Evolutionary conservation across 2,329 filamentous ascomycete genomes (phyloP).

Genomic region (Botrytis aclada): DNA sequence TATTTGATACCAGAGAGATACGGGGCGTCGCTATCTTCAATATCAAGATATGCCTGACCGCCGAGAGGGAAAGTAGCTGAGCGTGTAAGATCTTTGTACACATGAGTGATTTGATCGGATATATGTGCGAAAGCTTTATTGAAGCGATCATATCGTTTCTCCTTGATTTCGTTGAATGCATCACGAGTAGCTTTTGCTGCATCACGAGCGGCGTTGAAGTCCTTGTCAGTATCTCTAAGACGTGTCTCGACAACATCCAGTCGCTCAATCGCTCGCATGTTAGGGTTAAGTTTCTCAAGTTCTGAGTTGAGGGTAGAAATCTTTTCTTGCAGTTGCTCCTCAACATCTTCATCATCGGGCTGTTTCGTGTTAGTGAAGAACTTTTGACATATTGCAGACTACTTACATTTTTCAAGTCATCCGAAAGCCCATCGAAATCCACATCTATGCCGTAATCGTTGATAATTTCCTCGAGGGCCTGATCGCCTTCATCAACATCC

Average conservation of each 20-base stretch:
- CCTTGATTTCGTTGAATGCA: constrained; percentile 79
- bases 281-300: constrained; percentile 91
- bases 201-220: constrained; percentile 81
- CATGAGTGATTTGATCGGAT: constrained; percentile 85
- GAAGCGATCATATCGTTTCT: constrained; percentile 83
- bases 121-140: constrained; percentile 95
- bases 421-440: constrained; percentile 77
- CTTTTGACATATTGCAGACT: constrained; percentile 40
- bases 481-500: constrained; percentile 78
- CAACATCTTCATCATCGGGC: constrained; percentile 67
- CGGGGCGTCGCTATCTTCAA: constrained; percentile 89
- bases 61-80: constrained; percentile 91
- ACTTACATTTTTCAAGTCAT: constrained; percentile 75
- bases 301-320: constrained; percentile 72
- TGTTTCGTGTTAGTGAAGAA: constrained; percentile 39
- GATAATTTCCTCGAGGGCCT: constrained; percentile 63
- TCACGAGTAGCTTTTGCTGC: constrained; percentile 72
- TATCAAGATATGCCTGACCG: constrained; percentile 83
- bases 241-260: constrained; percentile 81
- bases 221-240: constrained; percentile 78
- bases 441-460: constrained; percentile 91
- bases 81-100: constrained; percentile 93
- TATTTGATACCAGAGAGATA: constrained; percentile 97
- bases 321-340: constrained; percentile 73
- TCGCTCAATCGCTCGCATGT: constrained; percentile 92